phyloP scores from a whole-genome alignment of 768 basidiomycete species.

The Boletus pseudopeckii region DNA sequence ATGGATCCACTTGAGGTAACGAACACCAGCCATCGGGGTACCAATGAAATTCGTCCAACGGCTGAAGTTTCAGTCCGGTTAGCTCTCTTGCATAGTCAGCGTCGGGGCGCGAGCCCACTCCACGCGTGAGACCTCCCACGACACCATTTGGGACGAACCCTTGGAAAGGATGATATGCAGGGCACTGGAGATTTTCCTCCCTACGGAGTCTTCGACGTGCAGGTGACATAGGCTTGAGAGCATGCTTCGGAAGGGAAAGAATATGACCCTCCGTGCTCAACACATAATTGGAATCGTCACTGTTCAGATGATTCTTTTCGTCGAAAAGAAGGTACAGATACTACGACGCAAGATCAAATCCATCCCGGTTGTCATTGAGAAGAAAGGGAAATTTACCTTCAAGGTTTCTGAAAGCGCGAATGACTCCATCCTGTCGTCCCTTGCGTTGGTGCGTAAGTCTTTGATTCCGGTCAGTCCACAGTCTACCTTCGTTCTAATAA shows the following conservation, averaged over 20 bases:
- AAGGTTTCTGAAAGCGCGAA: slow-evolving; percentile 93
- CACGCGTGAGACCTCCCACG: slow-evolving; percentile 52
- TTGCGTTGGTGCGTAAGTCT: slow-evolving; percentile 72
- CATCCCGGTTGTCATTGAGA: neutral
- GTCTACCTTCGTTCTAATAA: slow-evolving; percentile 67
- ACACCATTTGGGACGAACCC: slow-evolving; percentile 31
- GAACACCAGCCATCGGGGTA: slow-evolving; percentile 73
- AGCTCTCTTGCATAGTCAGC: slow-evolving; percentile 77
- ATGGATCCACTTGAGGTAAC: slow-evolving; percentile 60
- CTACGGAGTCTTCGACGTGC: slow-evolving; percentile 58
- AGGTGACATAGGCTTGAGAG: slow-evolving; percentile 55
- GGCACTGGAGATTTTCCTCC: slow-evolving; percentile 70
- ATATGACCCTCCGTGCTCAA: slow-evolving; percentile 97
- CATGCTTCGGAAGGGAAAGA: slow-evolving; percentile 56
- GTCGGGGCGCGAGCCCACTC: slow-evolving; percentile 71
- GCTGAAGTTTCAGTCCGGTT: slow-evolving; percentile 50
- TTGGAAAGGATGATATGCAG: slow-evolving; percentile 52
- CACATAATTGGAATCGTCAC: slow-evolving; percentile 80
- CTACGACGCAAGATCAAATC: slow-evolving; percentile 36
- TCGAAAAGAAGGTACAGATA: slow-evolving; percentile 94
- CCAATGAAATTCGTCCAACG: slow-evolving; percentile 57
- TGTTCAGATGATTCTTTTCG: slow-evolving; percentile 71
- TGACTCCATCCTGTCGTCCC: slow-evolving; percentile 95
- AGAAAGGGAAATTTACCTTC: slow-evolving; percentile 49
- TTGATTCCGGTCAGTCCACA: slow-evolving; percentile 85